phyloP scores from a whole-genome alignment of 2,329 filamentous ascomycete species.

The Curvularia eragrostidis region DNA sequence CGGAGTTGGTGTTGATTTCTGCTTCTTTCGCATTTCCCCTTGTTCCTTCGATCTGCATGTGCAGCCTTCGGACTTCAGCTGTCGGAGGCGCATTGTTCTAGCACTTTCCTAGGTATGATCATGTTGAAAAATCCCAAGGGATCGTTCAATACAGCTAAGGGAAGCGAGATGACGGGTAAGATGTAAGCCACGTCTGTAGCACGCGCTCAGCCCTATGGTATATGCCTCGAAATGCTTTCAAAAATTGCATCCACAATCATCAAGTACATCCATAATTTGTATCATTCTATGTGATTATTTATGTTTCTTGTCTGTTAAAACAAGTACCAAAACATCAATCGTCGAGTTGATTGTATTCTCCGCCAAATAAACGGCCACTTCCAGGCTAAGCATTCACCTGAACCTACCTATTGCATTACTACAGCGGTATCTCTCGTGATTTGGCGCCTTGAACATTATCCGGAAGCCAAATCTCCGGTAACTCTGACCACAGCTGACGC shows the following conservation, averaged over 20 bases:
- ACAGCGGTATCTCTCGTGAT: background rate
- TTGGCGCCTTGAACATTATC: slow-evolving; percentile 3
- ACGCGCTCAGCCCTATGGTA: background rate
- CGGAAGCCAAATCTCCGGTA: slow-evolving; percentile 8
- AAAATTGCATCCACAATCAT: background rate
- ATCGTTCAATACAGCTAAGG: background rate
- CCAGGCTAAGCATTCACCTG: background rate
- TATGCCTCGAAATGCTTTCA: background rate
- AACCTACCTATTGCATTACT: background rate
- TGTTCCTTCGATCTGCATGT: background rate
- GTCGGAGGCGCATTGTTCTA: background rate
- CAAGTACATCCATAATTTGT: background rate
- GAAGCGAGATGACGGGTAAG: background rate
- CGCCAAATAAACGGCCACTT: background rate
- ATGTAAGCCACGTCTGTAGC: background rate
- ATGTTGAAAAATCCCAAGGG: background rate
- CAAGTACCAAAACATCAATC: background rate
- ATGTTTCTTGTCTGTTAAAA: background rate
- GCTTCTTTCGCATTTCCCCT: background rate
- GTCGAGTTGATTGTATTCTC: background rate
- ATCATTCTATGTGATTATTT: background rate
- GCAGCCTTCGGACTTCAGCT: background rate
- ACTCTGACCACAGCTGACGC: background rate
- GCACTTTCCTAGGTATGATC: background rate
- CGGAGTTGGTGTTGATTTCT: background rate